Conservation (phyloP, 164 flowering plant species). For the Kingdonia uniflora region DNA sequence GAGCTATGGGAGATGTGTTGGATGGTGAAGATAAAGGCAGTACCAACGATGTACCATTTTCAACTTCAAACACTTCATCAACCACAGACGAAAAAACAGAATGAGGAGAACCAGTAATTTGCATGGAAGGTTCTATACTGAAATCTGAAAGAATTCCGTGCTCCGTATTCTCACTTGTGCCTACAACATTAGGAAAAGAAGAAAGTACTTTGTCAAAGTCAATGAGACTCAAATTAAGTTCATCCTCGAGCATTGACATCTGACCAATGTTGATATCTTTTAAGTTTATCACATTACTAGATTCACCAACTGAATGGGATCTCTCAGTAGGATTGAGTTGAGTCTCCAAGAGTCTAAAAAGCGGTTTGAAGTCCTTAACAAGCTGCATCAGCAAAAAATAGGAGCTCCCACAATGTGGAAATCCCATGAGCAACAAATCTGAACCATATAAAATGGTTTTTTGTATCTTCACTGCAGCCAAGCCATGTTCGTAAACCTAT, state of each 20-base stretch:
- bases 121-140: constrained; percentile 32
- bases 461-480: constrained; percentile 48
- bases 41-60: constrained; percentile 39
- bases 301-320: constrained; percentile 30
- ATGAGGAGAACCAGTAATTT: constrained; percentile 19
- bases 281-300: constrained; percentile 38
- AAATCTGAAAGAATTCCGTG: constrained; percentile 40
- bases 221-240: constrained; percentile 59
- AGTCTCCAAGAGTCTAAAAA: constrained; percentile 65
- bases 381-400: constrained; percentile 83
- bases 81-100: constrained; percentile 71
- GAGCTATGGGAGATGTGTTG: constrained; percentile 34
- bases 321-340: constrained; percentile 45
- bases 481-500: constrained; percentile 83
- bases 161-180: constrained; percentile 35
- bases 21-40: constrained; percentile 32
- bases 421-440: constrained; percentile 64
- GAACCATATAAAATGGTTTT: constrained; percentile 49
- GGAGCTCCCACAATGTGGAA: constrained; percentile 80
- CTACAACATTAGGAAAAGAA: constrained; percentile 29
- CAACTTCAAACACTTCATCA: constrained; percentile 86
- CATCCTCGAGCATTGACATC: constrained; percentile 79
- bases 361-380: constrained; percentile 75
- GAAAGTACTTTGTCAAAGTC: constrained; percentile 35
- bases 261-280: constrained; percentile 60